These are phyloP conservation scores for Panaeolus papilionaceus DNA, from an alignment of 768 basidiomycete species.

Conservation along the genomic window DNA sequence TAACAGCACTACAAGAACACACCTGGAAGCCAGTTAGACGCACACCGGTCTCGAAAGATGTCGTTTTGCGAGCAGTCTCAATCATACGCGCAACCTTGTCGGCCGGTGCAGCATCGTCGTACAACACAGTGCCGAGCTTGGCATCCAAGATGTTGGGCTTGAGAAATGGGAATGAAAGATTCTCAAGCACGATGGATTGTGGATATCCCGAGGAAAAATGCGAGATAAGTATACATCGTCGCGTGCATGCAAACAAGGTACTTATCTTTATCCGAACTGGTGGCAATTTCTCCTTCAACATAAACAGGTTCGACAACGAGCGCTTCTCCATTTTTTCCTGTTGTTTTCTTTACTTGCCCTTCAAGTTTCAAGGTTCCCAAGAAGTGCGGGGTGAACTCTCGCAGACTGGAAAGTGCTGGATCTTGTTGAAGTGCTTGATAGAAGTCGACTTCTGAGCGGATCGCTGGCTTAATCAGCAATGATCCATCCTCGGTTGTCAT, in stretches of 20 bases:
- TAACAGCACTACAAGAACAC: constrained; percentile 5
- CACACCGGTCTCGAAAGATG: constrained; percentile 77
- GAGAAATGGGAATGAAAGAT: constrained; percentile 72
- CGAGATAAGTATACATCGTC: constrained; percentile 20
- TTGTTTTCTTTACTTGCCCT: constrained; percentile 55
- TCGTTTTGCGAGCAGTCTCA: constrained; percentile 70
- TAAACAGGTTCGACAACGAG: constrained; percentile 31
- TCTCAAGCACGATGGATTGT: constrained; percentile 88
- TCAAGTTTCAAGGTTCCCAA: constrained; percentile 79
- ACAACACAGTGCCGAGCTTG: constrained; percentile 92
- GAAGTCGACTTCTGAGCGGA: constrained; percentile 70
- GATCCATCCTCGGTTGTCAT: constrained; percentile 72
- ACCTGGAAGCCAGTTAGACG: constrained; percentile 91
- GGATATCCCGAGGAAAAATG: constrained; percentile 20
- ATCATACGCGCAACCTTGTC: constrained; percentile 86
- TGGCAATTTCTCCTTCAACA: constrained; percentile 31
- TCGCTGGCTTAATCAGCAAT: constrained; percentile 82
- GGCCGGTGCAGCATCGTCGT: constrained; percentile 66
- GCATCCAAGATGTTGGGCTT: constrained; percentile 91
- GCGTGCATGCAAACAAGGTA: constrained; percentile 2
- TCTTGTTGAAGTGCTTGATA: constrained; percentile 63
- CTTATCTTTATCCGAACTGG: constrained; percentile 48
- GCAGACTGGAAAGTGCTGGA: constrained; percentile 48
- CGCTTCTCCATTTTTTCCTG: constrained; percentile 28
- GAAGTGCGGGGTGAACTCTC: constrained; percentile 74